Base-by-base conservation (phyloP, 495 filamentous ascomycete genomes). In the Astrocystis sublimbata region DNA sequence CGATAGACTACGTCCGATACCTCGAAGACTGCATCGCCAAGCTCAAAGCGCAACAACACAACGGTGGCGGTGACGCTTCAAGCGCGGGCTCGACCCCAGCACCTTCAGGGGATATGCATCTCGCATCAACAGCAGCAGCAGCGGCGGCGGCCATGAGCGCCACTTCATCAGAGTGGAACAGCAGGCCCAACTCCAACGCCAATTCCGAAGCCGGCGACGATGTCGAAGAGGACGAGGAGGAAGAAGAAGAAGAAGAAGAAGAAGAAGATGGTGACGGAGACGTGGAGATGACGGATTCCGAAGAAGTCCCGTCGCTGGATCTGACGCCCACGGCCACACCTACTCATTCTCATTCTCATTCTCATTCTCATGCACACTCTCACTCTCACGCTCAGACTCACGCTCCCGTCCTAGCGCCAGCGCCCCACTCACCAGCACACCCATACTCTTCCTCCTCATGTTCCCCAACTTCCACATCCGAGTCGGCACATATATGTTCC, bases 1-100 rank as follows among this genome's bases (percentile, higher is more conserved):
- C 92, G 64, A 98, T 98, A 67, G 94, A 98, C 66, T 98, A 98
- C 70, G 87, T 97, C 60, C 90, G 90, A 61, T 98, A 98, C 68
- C 85, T 98, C 2, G 91, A 98, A 69, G 85, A 89, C 72, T 98
- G 94, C 71, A 88, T 98, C 23, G 72, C 81, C 13, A 89, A 94
- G 64, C 78, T 98, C 33, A 93, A 96, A 69, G 86, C 80, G 7
- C 85, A 86, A 77, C 69, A 71, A 55, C 58, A 67, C n/a, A n/a
- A n/a, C n/a, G n/a, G n/a, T n/a, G n/a, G n/a, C 59, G 53, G 64
- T 1, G 49, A 54, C 17, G 23, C 36, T 1, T n/a, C 52, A 28
- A 28, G 9, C 4, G 12, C 36, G 46, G 31, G 23, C 3, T 26
- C 46, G 24, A 30, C 46, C 13, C 33, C 33, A 36, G 13, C 33